Evolutionary conservation across 1,284 basidiomycete species (phyloP).

Genomic region (Moniliophthora roreri): DNA sequence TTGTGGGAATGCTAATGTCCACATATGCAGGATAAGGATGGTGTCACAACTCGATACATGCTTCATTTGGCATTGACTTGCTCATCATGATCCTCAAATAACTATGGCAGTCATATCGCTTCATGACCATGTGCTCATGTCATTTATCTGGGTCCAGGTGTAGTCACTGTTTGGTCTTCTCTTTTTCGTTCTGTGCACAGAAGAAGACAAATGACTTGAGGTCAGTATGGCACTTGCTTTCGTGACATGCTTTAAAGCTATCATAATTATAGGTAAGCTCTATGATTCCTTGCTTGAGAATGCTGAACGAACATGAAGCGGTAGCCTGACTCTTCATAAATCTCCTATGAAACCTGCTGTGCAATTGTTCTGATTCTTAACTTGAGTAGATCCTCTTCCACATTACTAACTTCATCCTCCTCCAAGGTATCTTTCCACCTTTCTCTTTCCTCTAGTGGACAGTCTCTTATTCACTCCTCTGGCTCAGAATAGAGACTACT

Average conservation of each 20-base stretch:
- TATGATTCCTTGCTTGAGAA: too few relatives aligned
- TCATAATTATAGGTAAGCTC: background rate
- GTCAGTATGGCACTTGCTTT: background rate
- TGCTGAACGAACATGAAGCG: too few relatives aligned
- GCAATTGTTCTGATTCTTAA: too few relatives aligned
- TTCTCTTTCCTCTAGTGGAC: too few relatives aligned
- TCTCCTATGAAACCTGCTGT: too few relatives aligned
- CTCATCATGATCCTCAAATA: constrained; percentile 12
- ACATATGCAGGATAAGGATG: constrained; percentile 15
- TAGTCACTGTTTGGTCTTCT: background rate
- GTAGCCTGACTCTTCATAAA: too few relatives aligned
- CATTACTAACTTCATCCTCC: too few relatives aligned
- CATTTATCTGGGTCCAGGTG: background rate
- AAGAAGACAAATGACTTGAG: background rate
- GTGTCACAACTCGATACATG: constrained; percentile 11
- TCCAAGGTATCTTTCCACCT: too few relatives aligned
- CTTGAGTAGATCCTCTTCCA: too few relatives aligned
- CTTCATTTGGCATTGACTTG: background rate
- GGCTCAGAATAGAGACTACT: too few relatives aligned
- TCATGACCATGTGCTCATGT: background rate
- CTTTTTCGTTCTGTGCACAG: background rate
- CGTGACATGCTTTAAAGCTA: background rate
- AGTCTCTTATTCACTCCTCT: too few relatives aligned
- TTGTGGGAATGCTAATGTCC: constrained; percentile 7
- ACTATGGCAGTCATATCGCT: constrained; percentile 8